These are phyloP conservation scores for Amanita thiersii DNA, from an alignment of 768 basidiomycete genomes.

Conservation along the genomic window DNA sequence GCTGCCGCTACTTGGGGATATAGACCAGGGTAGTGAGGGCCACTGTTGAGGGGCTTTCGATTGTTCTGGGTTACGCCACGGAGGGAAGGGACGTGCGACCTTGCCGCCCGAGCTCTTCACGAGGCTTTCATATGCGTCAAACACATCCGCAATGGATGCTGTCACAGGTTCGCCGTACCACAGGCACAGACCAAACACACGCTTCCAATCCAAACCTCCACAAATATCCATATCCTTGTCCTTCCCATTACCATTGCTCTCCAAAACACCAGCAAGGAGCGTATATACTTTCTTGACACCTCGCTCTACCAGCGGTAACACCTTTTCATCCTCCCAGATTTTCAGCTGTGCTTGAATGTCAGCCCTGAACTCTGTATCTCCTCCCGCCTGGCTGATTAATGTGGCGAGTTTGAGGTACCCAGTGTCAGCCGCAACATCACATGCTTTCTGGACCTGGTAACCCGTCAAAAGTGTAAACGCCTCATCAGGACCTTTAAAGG, in stretches of 20 bases:
- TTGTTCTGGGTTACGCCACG: constrained; percentile 42
- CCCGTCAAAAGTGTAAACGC: constrained; percentile 81
- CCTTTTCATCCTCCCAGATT: constrained; percentile 81
- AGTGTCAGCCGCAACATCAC: constrained; percentile 61
- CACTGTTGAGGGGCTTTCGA: constrained; percentile 11
- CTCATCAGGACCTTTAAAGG: constrained; percentile 35
- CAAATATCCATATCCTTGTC: constrained; percentile 31
- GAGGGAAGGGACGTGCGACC: constrained; percentile 51
- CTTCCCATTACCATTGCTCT: constrained; percentile 31
- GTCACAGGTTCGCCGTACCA: constrained; percentile 81
- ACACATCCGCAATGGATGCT: constrained; percentile 61
- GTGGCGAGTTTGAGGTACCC: constrained; percentile 84
- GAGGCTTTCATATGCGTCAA: constrained; percentile 49
- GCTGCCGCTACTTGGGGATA: constrained; percentile 25
- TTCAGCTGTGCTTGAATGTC: constrained; percentile 71
- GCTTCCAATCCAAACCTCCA: constrained; percentile 86
- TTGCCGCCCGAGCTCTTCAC: constrained; percentile 22
- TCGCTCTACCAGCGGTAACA: constrained; percentile 45
- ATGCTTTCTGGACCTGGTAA: constrained; percentile 81
- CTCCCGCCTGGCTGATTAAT: constrained; percentile 79
- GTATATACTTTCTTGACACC: constrained; percentile 77
- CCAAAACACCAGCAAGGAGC: constrained; percentile 62
- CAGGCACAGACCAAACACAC: constrained; percentile 80
- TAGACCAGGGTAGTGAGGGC: constrained; percentile 29
- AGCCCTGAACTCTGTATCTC: constrained; percentile 63